phyloP scores from a whole-genome alignment of 2,329 filamentous ascomycete species.

The Lasiodiplodia sp. region DNA sequence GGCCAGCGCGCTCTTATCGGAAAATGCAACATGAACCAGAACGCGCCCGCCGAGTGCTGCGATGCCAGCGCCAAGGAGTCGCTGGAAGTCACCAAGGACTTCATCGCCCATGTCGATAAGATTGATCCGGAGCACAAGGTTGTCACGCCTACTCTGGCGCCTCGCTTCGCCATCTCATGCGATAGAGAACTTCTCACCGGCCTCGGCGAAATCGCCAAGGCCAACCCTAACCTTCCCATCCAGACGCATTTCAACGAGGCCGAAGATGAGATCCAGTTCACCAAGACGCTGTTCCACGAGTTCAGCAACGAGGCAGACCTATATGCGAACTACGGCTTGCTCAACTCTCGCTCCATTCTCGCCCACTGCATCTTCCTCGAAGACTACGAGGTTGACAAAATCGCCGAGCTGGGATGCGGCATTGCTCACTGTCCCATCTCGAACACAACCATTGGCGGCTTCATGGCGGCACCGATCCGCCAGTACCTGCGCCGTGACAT shows the following conservation, averaged over 20 bases:
- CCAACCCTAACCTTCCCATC: constrained; percentile 60
- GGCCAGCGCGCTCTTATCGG: constrained; percentile 68
- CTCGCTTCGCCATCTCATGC: constrained; percentile 68
- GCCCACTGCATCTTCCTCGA: constrained; percentile 72
- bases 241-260: constrained; percentile 75
- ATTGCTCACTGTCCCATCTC: constrained; percentile 70
- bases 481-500: constrained; percentile 65
- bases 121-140: constrained; percentile 33
- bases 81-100: constrained; percentile 34
- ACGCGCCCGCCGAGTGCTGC: constrained; percentile 45
- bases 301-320: constrained; percentile 66
- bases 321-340: constrained; percentile 63
- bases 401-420: constrained; percentile 61
- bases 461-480: constrained; percentile 67
- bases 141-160: constrained; percentile 43
- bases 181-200: constrained; percentile 61
- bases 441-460: constrained; percentile 63
- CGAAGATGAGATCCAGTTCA: constrained; percentile 65
- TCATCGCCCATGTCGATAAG: constrained; percentile 37
- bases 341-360: constrained; percentile 65
- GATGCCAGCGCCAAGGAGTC: constrained; percentile 36
- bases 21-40: constrained; percentile 69
- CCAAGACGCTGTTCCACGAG: constrained; percentile 62
- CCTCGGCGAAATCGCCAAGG: constrained; percentile 61
- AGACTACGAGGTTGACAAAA: constrained; percentile 60